A percentile compares a stretch with the other conserved stretches of the same genome.
These are phyloP conservation scores for Alternaria brassicicola DNA, from an alignment of 2,329 filamentous ascomycete genomes.

Conservation along the genomic window DNA sequence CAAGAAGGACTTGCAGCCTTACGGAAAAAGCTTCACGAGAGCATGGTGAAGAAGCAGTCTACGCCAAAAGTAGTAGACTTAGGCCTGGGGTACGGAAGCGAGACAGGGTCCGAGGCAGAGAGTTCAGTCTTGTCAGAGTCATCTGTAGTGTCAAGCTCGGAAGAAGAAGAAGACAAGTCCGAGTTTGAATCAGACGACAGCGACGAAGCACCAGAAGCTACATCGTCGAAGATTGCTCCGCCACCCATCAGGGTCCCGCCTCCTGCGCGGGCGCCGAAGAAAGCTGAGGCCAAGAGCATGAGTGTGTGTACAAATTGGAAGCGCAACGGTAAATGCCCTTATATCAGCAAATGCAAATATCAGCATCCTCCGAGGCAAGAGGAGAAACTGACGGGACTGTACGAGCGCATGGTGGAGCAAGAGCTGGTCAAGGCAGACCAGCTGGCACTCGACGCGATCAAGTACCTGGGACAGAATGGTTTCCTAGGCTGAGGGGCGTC, in stretches of 20 bases:
- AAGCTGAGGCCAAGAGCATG: conserved; percentile 11
- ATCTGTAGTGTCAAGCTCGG: conserved; percentile 42
- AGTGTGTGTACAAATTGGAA: conserved; percentile 34
- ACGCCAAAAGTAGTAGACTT: conserved; percentile 27
- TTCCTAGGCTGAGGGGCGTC: conserved; percentile 46
- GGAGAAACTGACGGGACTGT: conserved; percentile 29
- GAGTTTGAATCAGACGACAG: conserved; percentile 32
- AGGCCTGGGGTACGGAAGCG: conserved; percentile 41
- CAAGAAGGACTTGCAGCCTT: conserved; percentile 41
- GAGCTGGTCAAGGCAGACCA: conserved; percentile 52
- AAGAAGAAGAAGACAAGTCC: conserved; percentile 31
- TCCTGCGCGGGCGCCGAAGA: conserved; percentile 8
- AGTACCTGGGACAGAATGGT: conserved; percentile 52
- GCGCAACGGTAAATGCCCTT: conserved; percentile 36
- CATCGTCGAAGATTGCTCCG: conserved; percentile 44
- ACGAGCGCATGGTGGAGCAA: conserved; percentile 51
- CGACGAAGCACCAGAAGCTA: conserved; percentile 43
- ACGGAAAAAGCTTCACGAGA: conserved; percentile 44
- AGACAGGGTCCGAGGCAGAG: conserved; percentile 30
- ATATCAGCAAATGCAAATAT: conserved; percentile 33
- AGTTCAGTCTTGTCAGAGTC: conserved; percentile 37
- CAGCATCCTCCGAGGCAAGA: conserved; percentile 31
- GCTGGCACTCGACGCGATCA: conserved; percentile 54
- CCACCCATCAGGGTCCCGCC: conserved; percentile 23
- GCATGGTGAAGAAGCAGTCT: conserved; percentile 32